Conservation (phyloP, 306 rosid species). For the Pyrus bretschneideri region DNA sequence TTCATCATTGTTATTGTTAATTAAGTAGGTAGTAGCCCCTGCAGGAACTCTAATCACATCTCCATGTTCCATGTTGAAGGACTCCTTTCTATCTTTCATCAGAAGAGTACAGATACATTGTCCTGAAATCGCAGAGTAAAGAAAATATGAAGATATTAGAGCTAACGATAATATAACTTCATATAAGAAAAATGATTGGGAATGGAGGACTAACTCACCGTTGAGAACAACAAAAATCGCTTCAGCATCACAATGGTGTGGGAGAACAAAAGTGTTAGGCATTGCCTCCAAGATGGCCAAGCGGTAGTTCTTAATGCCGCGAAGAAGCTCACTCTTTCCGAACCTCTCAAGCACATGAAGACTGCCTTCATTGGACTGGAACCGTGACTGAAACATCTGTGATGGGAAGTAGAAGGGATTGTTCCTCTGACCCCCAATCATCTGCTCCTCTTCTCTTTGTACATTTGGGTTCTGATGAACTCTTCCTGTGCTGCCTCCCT, state of each 20-base stretch:
- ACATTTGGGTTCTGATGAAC: neutral
- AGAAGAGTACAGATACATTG: constrained; percentile 23
- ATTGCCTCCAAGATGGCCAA: constrained; percentile 31
- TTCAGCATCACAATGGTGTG: constrained; percentile 44
- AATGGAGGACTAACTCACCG: constrained; percentile 11
- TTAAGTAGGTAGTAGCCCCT: constrained; percentile 26
- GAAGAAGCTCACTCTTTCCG: constrained; percentile 18
- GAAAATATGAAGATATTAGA: neutral
- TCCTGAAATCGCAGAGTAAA: constrained; percentile 11
- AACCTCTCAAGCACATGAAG: constrained; percentile 25
- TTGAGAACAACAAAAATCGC: constrained; percentile 13
- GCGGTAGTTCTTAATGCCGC: constrained; percentile 33
- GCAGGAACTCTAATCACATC: constrained; percentile 25
- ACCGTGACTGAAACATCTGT: constrained; percentile 11
- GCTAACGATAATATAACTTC: neutral
- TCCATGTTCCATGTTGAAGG: constrained; percentile 26
- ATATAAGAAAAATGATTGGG: neutral
- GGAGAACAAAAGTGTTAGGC: constrained; percentile 34
- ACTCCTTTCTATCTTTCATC: constrained; percentile 27
- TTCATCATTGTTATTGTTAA: constrained; percentile 23
- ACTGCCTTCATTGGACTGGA: constrained; percentile 21
- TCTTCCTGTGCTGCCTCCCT: neutral
- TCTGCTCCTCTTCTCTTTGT: constrained; percentile 4
- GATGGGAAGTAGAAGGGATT: constrained; percentile 37
- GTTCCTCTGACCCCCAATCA: constrained; percentile 2